phyloP scores from a whole-genome alignment of 2,329 filamentous ascomycete species.

The Aspergillus ustus region DNA sequence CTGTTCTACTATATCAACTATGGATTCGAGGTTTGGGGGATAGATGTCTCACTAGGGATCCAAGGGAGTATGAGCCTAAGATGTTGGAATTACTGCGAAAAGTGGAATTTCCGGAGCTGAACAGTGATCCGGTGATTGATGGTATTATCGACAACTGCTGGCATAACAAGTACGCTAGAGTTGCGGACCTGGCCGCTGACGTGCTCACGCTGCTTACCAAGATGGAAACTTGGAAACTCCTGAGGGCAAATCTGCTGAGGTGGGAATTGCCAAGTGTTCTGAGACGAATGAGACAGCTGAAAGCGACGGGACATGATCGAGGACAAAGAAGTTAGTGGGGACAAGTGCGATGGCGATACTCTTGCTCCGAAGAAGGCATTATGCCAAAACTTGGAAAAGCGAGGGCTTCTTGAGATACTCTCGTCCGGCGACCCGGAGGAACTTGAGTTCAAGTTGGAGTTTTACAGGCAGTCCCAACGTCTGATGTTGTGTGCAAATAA shows the following conservation, averaged over 20 bases:
- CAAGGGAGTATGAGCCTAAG: constrained; percentile 27
- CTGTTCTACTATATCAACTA: constrained; percentile 40
- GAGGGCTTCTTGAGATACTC: constrained; percentile 32
- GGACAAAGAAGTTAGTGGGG: constrained; percentile 3
- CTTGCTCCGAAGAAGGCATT: constrained; percentile 26
- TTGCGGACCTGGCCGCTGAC: constrained; percentile 24
- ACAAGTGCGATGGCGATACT: constrained; percentile 12
- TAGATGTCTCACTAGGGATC: constrained; percentile 27
- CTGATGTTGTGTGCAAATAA: no score
- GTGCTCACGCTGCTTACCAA: constrained; percentile 16
- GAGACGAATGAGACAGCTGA: no score
- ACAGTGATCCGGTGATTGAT: constrained; percentile 32
- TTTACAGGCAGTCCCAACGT: constrained; percentile 22
- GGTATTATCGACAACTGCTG: constrained; percentile 30
- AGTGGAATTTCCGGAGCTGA: constrained; percentile 30
- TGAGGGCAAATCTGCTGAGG: constrained; percentile 17
- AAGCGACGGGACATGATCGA: neutral
- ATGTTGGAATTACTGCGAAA: constrained; percentile 29
- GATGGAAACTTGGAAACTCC: constrained; percentile 11
- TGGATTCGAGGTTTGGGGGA: constrained; percentile 37
- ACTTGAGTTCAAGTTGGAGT: constrained; percentile 30
- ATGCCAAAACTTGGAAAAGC: constrained; percentile 30
- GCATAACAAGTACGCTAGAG: constrained; percentile 28
- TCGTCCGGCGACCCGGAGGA: constrained; percentile 28
- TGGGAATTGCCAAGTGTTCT: no score